Conservation (phyloP, 495 filamentous ascomycete species). For the Apiosordaria backusii region DNA sequence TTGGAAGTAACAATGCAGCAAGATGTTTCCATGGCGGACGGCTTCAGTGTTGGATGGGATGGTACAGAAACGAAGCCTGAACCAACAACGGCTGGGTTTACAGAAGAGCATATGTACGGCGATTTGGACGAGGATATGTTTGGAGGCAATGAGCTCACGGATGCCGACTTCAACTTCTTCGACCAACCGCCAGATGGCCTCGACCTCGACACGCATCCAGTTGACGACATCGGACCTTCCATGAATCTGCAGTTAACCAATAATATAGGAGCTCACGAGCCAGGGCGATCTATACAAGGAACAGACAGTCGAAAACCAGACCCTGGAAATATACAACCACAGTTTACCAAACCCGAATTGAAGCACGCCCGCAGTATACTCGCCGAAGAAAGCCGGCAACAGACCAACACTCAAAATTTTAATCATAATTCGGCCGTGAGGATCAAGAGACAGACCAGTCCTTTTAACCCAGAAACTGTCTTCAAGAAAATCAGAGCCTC, state of each 20-base stretch:
- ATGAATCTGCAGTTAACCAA: slow-evolving; percentile 14
- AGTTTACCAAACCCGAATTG: slow-evolving; percentile 49
- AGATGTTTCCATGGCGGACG: slow-evolving; percentile 17
- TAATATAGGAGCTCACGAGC: slow-evolving; percentile 13
- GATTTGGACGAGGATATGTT: slow-evolving; percentile 75
- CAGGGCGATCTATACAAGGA: neutral
- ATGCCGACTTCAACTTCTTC: slow-evolving; percentile 90
- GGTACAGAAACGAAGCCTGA: slow-evolving; percentile 37
- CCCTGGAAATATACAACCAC: slow-evolving; percentile 21
- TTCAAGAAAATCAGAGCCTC: slow-evolving; percentile 48
- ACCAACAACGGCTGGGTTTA: slow-evolving; percentile 34
- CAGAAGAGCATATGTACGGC: slow-evolving; percentile 63
- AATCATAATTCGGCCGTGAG: slow-evolving; percentile 29
- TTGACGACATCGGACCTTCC: slow-evolving; percentile 16
- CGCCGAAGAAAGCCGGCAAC: slow-evolving; percentile 31
- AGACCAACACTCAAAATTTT: slow-evolving; percentile 28
- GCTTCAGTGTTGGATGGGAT: slow-evolving; percentile 36
- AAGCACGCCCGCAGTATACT: slow-evolving; percentile 46
- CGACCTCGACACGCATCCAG: slow-evolving; percentile 33
- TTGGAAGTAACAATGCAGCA: slow-evolving; percentile 27
- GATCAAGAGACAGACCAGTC: slow-evolving; percentile 43
- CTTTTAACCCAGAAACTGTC: slow-evolving; percentile 51
- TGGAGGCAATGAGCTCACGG: slow-evolving; percentile 75
- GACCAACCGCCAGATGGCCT: slow-evolving; percentile 50
- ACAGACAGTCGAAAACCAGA: slow-evolving; percentile 7